A percentile compares a stretch with the other conserved stretches of the same genome.
phyloP scores from a whole-genome alignment of 2,329 filamentous ascomycete genomes.

The Cladosporium sp. region DNA sequence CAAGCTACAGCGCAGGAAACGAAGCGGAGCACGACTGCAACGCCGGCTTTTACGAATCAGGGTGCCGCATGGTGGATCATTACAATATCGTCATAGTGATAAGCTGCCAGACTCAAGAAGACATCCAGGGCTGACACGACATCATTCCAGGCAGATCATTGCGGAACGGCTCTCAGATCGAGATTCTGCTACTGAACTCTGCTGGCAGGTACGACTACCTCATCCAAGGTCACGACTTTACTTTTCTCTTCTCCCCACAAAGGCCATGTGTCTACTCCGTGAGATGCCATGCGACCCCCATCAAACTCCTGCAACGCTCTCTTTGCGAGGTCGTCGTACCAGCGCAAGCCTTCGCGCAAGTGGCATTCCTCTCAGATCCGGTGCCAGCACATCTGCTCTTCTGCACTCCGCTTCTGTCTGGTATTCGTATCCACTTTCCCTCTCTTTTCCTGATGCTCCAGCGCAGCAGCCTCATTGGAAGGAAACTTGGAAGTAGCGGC shows the following conservation, averaged over 20 bases:
- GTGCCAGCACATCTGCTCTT: neutral
- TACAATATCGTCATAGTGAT: neutral
- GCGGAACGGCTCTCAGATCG: neutral
- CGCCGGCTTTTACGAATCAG: slow-evolving; percentile 1
- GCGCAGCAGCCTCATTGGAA: too few species aligned
- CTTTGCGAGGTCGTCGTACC: neutral
- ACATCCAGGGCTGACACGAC: neutral
- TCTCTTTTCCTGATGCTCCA: neutral
- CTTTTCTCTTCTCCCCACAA: too few species aligned
- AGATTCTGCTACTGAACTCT: neutral
- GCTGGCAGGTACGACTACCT: neutral
- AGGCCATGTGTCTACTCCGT: too few species aligned
- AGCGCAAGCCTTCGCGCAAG: neutral
- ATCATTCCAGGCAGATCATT: neutral
- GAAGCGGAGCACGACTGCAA: neutral
- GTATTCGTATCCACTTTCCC: neutral
- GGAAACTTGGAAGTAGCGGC: too few species aligned
- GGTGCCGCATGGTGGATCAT: neutral
- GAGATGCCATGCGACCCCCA: too few species aligned
- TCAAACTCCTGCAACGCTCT: neutral
- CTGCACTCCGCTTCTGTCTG: neutral
- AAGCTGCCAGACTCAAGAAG: neutral
- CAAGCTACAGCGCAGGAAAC: slow-evolving; percentile 1
- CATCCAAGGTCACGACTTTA: too few species aligned
- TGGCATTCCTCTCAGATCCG: neutral